phyloP scores from a whole-genome alignment of 2,329 filamentous ascomycete species.

The Neurospora sp. region DNA sequence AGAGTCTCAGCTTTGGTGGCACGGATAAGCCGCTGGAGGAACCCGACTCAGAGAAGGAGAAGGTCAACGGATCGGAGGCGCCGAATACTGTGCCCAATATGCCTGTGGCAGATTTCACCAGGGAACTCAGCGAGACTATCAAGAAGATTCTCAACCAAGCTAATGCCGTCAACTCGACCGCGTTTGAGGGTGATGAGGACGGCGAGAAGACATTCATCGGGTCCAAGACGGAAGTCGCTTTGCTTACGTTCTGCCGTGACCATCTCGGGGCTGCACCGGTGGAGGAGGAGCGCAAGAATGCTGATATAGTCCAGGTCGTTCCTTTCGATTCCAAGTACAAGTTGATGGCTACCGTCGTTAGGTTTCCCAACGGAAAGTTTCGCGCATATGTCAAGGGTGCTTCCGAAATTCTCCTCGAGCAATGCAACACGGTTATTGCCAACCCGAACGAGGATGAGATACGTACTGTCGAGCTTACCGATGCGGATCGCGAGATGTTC shows the following conservation, averaged over 20 bases:
- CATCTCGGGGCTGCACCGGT: slow-evolving; percentile 36
- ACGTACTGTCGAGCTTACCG: slow-evolving; percentile 39
- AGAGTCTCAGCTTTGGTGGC: slow-evolving; percentile 24
- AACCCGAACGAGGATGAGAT: slow-evolving; percentile 42
- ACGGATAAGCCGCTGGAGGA: slow-evolving; percentile 9
- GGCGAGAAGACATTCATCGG: slow-evolving; percentile 34
- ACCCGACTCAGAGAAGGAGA: slow-evolving; percentile 10
- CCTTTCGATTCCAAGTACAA: slow-evolving; percentile 45
- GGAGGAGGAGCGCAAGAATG: slow-evolving; percentile 35
- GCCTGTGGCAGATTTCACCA: slow-evolving; percentile 17
- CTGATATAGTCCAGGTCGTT: slow-evolving; percentile 36
- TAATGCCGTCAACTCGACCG: slow-evolving; percentile 39
- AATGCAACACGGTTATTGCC: slow-evolving; percentile 30
- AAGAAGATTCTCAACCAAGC: slow-evolving; percentile 20
- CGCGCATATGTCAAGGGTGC: slow-evolving; percentile 47
- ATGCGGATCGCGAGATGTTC: slow-evolving; percentile 44
- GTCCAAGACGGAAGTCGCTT: slow-evolving; percentile 44
- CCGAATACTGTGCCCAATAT: slow-evolving; percentile 19
- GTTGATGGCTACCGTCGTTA: slow-evolving; percentile 46
- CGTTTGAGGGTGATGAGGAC: slow-evolving; percentile 37
- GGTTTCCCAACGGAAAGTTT: slow-evolving; percentile 34
- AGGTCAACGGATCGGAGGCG: slow-evolving; percentile 18
- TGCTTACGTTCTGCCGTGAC: slow-evolving; percentile 40
- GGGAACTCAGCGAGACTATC: slow-evolving; percentile 10
- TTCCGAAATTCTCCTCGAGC: slow-evolving; percentile 42